Evolutionary conservation across 1,139 yeast species (phyloP).

Genomic region (Pichia sp.): DNA sequence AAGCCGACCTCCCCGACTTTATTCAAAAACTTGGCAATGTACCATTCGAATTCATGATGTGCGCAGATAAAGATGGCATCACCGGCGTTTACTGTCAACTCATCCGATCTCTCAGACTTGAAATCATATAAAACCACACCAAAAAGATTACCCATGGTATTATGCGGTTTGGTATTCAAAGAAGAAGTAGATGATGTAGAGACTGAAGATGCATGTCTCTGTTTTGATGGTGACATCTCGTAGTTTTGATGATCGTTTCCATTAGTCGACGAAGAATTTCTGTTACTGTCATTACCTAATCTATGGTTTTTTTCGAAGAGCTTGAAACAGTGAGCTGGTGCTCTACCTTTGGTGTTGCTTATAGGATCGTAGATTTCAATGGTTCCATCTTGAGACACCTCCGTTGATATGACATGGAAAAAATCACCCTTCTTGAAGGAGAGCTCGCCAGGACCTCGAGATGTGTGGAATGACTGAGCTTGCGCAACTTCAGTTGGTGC

Average conservation of each 20-base stretch:
- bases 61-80: conserved; percentile 91
- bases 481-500: conserved; percentile 77
- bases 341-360: conserved; percentile 71
- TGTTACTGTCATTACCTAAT: conserved; percentile 13
- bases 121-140: conserved; percentile 75
- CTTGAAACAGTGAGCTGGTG: conserved; percentile 80
- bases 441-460: conserved; percentile 80
- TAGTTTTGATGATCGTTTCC: background rate
- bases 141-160: conserved; percentile 30
- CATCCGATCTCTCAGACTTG: conserved; percentile 84
- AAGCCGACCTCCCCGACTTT: conserved; percentile 95
- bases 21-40: conserved; percentile 93
- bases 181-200: conserved; percentile 1
- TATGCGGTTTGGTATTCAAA: conserved; percentile 1
- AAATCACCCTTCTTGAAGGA: conserved; percentile 78
- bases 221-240: background rate
- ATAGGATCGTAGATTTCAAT: conserved; percentile 88
- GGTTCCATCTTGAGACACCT: conserved; percentile 44
- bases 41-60: conserved; percentile 95
- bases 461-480: conserved; percentile 69
- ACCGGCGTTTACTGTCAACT: conserved; percentile 73
- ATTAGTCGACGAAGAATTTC: conserved; percentile 4
- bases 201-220: background rate
- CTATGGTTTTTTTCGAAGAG: conserved; percentile 53
- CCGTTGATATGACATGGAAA: conserved; percentile 58